Percentiles rank a stretch among this genome's conserved stretches.
Evolutionary conservation across 1,284 basidiomycete species (phyloP).

Genomic region (Austropuccinia psidii): DNA sequence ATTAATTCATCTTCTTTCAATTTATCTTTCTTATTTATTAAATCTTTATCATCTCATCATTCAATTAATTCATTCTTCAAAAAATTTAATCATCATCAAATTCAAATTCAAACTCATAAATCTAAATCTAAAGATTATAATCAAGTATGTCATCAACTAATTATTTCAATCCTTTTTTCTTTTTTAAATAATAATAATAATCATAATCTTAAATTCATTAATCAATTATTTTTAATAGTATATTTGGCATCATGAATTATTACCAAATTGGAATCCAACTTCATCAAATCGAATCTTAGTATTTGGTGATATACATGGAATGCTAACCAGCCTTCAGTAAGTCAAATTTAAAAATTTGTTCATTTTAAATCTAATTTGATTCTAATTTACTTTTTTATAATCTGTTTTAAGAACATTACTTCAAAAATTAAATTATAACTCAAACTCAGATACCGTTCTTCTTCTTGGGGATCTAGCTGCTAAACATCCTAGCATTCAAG

Average conservation of each 20-base stretch:
- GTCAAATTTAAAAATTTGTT: background rate
- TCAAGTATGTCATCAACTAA: too few species aligned
- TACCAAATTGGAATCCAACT: slow-evolving; percentile 21
- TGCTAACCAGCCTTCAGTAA: background rate
- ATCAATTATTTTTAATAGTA: background rate
- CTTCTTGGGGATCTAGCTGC: slow-evolving; percentile 23
- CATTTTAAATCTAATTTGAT: background rate
- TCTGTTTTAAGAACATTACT: slow-evolving; percentile 9
- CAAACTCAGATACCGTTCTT: background rate
- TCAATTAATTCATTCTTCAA: too few species aligned
- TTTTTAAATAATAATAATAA: too few species aligned
- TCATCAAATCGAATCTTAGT: background rate
- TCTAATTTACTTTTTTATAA: background rate
- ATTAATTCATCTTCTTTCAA: too few species aligned
- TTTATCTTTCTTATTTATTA: too few species aligned
- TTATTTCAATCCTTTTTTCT: too few species aligned
- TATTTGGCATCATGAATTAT: slow-evolving; percentile 21
- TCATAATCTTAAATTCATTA: too few species aligned
- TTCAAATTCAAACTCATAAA: too few species aligned
- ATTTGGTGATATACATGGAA: slow-evolving; percentile 32
- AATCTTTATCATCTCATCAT: too few species aligned
- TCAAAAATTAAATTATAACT: slow-evolving; percentile 11
- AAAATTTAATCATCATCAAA: too few species aligned
- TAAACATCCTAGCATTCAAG: slow-evolving; percentile 27
- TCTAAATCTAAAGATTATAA: too few species aligned